Conservation (phyloP, 2,329 filamentous ascomycete genomes). For the Botrytis fabae region DNA sequence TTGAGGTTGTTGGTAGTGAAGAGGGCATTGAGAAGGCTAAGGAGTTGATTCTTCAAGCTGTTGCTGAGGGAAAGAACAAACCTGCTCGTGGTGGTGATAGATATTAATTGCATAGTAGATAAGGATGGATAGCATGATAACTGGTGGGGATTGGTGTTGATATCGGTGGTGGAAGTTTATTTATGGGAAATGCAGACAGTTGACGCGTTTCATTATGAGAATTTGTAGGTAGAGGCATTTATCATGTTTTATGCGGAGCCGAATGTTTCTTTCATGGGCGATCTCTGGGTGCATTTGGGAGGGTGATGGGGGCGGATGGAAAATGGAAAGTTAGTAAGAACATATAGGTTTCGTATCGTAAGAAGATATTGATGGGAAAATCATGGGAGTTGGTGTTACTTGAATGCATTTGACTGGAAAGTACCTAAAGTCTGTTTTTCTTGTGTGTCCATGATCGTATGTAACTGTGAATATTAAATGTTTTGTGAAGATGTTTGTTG, state of each 20-base stretch:
- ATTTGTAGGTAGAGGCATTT: slow-evolving; percentile 5
- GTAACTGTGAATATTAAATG: neutral
- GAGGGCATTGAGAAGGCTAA: slow-evolving; percentile 85
- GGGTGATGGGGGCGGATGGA: neutral
- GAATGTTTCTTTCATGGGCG: slow-evolving; percentile 9
- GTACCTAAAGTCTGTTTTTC: neutral
- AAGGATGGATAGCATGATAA: neutral
- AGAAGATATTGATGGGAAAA: slow-evolving; percentile 6
- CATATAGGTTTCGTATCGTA: neutral
- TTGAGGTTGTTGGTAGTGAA: slow-evolving; percentile 79
- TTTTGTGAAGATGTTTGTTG: neutral
- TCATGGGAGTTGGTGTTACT: slow-evolving; percentile 8
- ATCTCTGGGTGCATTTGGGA: neutral
- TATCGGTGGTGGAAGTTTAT: neutral
- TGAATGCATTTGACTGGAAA: slow-evolving; percentile 9
- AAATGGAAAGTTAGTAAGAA: neutral
- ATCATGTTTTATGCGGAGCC: slow-evolving; percentile 4
- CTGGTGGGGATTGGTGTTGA: neutral
- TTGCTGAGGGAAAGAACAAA: slow-evolving; percentile 56
- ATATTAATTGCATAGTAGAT: slow-evolving; percentile 8
- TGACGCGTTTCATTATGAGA: neutral
- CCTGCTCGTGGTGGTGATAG: slow-evolving; percentile 15
- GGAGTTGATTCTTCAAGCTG: slow-evolving; percentile 83
- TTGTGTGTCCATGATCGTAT: neutral
- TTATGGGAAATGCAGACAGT: slow-evolving; percentile 1